phyloP scores from a whole-genome alignment of 108 stramenopile species.

The Epipyxis sp. region DNA sequence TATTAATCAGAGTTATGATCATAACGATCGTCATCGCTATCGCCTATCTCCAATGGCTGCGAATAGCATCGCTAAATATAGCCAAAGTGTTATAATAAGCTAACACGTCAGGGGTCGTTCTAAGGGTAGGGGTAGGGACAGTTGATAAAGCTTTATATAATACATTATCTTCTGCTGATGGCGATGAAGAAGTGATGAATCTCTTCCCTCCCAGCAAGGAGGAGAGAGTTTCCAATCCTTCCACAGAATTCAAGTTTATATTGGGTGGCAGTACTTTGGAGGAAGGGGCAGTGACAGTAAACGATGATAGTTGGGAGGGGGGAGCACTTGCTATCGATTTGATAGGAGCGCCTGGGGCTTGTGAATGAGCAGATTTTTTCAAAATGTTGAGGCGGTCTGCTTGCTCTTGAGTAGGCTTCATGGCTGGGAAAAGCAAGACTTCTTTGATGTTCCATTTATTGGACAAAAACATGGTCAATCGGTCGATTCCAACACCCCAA shows the following conservation, averaged over 20 bases:
- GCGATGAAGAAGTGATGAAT: background rate
- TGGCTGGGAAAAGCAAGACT: slow-evolving; percentile 98
- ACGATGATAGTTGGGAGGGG: no score
- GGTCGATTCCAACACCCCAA: slow-evolving; percentile 97
- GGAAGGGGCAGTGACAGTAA: background rate
- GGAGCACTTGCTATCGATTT: background rate
- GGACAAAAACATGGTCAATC: slow-evolving; percentile 97
- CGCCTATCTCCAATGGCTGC: background rate
- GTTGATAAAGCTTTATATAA: background rate
- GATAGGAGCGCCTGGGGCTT: background rate
- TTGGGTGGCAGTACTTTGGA: background rate
- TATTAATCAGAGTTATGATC: no score
- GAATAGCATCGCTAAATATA: background rate
- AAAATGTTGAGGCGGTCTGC: background rate
- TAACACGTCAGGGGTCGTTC: background rate
- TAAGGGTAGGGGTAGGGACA: background rate
- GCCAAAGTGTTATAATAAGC: background rate
- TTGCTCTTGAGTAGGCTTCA: slow-evolving; percentile 74
- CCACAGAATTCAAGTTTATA: background rate
- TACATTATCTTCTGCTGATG: background rate
- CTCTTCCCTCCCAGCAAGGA: background rate
- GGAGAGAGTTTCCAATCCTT: background rate
- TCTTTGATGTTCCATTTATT: slow-evolving; percentile 99
- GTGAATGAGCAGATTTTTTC: background rate
- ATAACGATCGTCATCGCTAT: no score